Evolutionary conservation across 345 rosid genomes (phyloP).

Genomic region (Stellera chamaejasme): DNA sequence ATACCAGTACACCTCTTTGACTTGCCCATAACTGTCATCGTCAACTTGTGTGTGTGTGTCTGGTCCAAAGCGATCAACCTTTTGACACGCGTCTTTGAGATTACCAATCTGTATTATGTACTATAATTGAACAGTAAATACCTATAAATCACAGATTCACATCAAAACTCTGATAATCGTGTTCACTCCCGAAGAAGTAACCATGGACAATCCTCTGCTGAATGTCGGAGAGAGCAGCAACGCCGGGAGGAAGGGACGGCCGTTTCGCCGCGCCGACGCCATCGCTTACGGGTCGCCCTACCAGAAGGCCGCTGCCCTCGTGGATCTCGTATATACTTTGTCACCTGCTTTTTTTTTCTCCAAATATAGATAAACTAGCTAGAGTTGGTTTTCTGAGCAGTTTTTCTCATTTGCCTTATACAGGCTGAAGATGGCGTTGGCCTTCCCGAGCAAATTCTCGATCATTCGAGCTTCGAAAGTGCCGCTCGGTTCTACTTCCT

Average conservation of each 20-base stretch:
- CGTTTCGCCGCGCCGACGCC: conserved; percentile 59
- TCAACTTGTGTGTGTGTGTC: too few species aligned
- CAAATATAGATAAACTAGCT: background rate
- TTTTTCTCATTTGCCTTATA: conserved; percentile 6
- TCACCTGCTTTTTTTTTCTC: background rate
- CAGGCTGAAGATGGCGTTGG: conserved; percentile 98
- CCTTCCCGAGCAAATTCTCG: conserved; percentile 81
- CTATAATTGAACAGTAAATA: too few species aligned
- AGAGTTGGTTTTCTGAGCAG: background rate
- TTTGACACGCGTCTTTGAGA: too few species aligned
- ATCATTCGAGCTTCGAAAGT: conserved; percentile 50
- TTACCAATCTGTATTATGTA: too few species aligned
- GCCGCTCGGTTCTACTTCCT: conserved; percentile 60
- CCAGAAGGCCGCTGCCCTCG: conserved; percentile 97
- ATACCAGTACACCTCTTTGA: too few species aligned
- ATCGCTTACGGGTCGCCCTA: conserved; percentile 65
- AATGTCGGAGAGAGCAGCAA: conserved; percentile 34
- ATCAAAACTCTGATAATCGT: too few species aligned
- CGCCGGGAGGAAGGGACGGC: conserved; percentile 23
- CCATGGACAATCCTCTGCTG: conserved; percentile 44
- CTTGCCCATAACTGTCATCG: too few species aligned
- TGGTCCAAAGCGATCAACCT: too few species aligned
- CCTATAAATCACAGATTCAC: too few species aligned
- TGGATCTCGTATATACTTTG: conserved; percentile 62
- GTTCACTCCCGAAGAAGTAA: too few species aligned